Conservation (phyloP, 116 monocot genomes). For the Papilionanthe hybrid region DNA sequence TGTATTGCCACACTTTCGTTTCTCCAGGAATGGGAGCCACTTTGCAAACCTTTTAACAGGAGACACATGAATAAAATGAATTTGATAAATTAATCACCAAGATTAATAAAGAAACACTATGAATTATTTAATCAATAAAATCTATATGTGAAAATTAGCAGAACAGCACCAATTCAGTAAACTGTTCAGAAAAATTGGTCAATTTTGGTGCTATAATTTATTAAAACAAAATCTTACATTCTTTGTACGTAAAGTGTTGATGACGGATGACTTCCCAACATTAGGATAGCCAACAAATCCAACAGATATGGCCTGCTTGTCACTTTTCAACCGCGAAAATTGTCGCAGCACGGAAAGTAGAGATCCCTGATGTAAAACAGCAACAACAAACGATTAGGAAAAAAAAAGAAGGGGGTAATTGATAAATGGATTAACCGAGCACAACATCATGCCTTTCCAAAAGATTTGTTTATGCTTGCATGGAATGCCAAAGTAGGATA, state of each 20-base stretch:
- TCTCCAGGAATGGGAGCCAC: constrained; percentile 96
- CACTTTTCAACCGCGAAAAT: constrained; percentile 84
- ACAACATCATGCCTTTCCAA: constrained; percentile 63
- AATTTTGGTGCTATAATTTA: neutral
- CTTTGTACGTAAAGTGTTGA: constrained; percentile 88
- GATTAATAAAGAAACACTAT: neutral
- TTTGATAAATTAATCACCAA: neutral
- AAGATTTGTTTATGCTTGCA: constrained; percentile 89
- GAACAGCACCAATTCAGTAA: neutral
- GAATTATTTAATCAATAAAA: neutral
- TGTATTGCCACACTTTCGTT: constrained; percentile 94
- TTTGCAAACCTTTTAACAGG: constrained; percentile 72
- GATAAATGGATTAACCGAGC: neutral
- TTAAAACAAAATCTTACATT: constrained; percentile 42
- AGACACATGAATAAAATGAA: neutral
- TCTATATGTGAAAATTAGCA: neutral
- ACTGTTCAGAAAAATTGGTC: neutral
- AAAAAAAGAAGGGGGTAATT: too few relatives aligned
- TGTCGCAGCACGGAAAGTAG: constrained; percentile 89
- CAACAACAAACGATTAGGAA: neutral
- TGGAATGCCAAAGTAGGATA: constrained; percentile 93
- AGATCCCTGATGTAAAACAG: constrained; percentile 49
- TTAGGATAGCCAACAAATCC: constrained; percentile 97
- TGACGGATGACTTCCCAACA: constrained; percentile 98
- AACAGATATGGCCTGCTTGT: constrained; percentile 96